Evolutionary conservation across 2,329 filamentous ascomycete genomes (phyloP).

Genomic region (Proliferodiscus dingleyae): DNA sequence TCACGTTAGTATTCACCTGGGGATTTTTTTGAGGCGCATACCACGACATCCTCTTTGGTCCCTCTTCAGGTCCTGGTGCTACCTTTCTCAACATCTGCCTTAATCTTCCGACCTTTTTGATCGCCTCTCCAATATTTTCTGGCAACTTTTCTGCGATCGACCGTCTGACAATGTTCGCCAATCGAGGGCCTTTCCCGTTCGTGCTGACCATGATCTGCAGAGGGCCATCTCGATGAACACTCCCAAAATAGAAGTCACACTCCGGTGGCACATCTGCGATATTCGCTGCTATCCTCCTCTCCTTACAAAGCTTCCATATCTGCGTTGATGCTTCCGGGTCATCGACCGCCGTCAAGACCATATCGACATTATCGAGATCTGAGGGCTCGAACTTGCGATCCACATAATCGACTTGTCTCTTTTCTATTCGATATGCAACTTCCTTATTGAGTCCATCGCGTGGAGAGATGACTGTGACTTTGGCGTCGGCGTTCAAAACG

Average conservation of each 20-base stretch:
- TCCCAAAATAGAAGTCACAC: constrained; percentile 98
- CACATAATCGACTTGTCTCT: constrained; percentile 71
- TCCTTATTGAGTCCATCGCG: constrained; percentile 77
- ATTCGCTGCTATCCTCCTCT: constrained; percentile 79
- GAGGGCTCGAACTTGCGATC: constrained; percentile 79
- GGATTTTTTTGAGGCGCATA: constrained; percentile 36
- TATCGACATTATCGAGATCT: constrained; percentile 81
- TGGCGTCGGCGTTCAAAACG: constrained; percentile 90
- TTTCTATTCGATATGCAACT: constrained; percentile 73
- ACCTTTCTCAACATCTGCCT: constrained; percentile 73
- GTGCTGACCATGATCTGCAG: constrained; percentile 98
- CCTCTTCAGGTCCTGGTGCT: constrained; percentile 67
- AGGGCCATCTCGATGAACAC: constrained; percentile 88
- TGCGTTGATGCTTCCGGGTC: constrained; percentile 84
- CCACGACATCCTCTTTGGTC: constrained; percentile 88
- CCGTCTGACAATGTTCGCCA: constrained; percentile 80
- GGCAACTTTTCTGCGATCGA: constrained; percentile 76
- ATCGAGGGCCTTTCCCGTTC: constrained; percentile 88
- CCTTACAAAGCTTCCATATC: constrained; percentile 92
- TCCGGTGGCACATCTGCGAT: constrained; percentile 95
- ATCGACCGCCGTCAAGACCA: constrained; percentile 92
- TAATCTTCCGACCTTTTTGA: constrained; percentile 76
- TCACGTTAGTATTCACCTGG: constrained; percentile 29
- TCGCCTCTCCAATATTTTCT: constrained; percentile 74
- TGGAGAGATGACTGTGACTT: constrained; percentile 81